Conservation (phyloP, 2,329 filamentous ascomycete genomes). For the Cadophora malorum region DNA sequence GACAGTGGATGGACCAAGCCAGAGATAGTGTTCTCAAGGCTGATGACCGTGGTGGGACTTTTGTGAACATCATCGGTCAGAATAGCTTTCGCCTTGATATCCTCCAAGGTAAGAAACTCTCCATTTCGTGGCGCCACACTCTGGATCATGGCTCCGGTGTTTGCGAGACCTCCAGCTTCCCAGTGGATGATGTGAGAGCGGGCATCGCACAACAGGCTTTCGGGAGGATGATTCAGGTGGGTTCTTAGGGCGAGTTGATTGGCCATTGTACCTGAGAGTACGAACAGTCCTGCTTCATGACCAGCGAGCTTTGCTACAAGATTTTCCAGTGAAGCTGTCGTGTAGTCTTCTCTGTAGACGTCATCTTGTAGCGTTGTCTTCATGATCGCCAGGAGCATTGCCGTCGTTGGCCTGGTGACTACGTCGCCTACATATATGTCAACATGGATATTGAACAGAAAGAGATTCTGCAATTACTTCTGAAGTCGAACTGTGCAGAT, state of each 20-base stretch:
- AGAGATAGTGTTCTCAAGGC: constrained; percentile 82
- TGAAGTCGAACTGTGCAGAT: constrained; percentile 24
- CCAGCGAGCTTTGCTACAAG: constrained; percentile 75
- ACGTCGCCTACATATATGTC: constrained; percentile 53
- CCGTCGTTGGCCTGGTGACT: constrained; percentile 75
- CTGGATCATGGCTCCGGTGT: constrained; percentile 72
- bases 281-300: constrained; percentile 79
- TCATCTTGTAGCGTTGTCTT: constrained; percentile 81
- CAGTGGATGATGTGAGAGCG: constrained; percentile 77
- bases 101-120: constrained; percentile 63
- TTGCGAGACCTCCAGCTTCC: constrained; percentile 70
- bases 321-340: constrained; percentile 75
- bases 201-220: constrained; percentile 79
- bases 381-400: constrained; percentile 82
- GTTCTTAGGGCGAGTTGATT: constrained; percentile 87
- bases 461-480: constrained; percentile 11
- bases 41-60: constrained; percentile 81
- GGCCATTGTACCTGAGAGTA: constrained; percentile 91
- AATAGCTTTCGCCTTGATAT: constrained; percentile 70
- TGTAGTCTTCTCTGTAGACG: constrained; percentile 79
- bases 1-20: constrained; percentile 77
- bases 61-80: constrained; percentile 75
- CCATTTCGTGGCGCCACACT: constrained; percentile 72
- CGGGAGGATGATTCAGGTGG: constrained; percentile 80
- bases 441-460: background rate